phyloP scores from a whole-genome alignment of 106 monocot species.

The Allium cepa region DNA sequence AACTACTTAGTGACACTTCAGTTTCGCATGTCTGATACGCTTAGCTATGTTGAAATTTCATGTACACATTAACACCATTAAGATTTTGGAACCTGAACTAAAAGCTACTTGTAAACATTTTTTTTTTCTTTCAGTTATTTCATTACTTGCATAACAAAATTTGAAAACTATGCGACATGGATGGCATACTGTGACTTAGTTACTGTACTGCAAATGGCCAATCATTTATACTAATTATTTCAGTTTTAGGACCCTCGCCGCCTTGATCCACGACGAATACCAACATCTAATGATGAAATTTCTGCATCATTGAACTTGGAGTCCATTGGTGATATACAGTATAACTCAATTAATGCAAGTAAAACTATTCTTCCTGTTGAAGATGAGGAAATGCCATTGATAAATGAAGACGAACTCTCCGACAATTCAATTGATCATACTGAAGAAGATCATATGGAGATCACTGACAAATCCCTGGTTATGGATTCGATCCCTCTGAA shows the following conservation, averaged over 20 bases:
- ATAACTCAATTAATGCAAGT: slow-evolving; percentile 13
- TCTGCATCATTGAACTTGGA: slow-evolving; percentile 27
- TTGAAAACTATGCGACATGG: no score
- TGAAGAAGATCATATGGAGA: slow-evolving; percentile 19
- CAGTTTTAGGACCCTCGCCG: slow-evolving; percentile 87
- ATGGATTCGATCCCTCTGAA: slow-evolving; percentile 21
- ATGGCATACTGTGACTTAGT: no score
- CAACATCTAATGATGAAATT: slow-evolving; percentile 10
- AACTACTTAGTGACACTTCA: no score
- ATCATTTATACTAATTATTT: slow-evolving; percentile 16
- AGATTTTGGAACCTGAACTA: no score
- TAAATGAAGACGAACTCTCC: slow-evolving; percentile 15
- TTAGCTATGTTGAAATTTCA: no score
- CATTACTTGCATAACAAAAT: no score
- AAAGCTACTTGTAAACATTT: no score
- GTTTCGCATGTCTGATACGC: no score
- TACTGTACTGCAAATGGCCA: neutral
- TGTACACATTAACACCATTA: no score
- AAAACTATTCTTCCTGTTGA: slow-evolving; percentile 24
- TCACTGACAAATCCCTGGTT: slow-evolving; percentile 18
- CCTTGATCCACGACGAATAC: slow-evolving; percentile 73
- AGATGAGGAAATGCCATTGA: slow-evolving; percentile 7
- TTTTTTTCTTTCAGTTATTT: no score
- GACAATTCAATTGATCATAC: slow-evolving; percentile 15
- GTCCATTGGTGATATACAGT: slow-evolving; percentile 17